Evolutionary conservation across 805 yeast species (phyloP), one percentile per base, ranked within the genome.

Genomic region (Metschnikowia lochheadii): DNA sequence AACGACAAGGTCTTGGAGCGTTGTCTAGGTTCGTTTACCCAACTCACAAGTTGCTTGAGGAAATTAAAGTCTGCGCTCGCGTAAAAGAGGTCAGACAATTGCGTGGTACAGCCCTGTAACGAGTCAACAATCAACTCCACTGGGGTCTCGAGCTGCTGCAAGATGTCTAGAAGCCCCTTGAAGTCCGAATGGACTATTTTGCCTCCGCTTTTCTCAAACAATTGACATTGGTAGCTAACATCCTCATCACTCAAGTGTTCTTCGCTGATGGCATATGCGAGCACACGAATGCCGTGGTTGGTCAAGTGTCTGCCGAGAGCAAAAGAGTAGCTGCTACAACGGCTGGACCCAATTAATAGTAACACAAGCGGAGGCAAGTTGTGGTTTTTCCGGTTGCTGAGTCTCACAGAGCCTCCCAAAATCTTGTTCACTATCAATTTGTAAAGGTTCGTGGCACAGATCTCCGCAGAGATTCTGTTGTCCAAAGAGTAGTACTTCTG

Each of bases 111-210:
- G 0, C 96, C 97, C 63, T 87, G 96, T 57, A 90, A 72, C 1
- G 90, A 94, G 65, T 90, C 97, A 17, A 90, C 62, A 8, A 89
- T 78, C 52, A 90, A 72, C 62, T 89, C 96, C 14, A 87, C 81
- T 0, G 96, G 94, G 2, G 88, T 78, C 41, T 84, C 87, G 37
- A 83, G 68, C 50, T 78, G 77, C 63, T 71, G 56, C 67, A 65
- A 21, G 44, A 65, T 49, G 62, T 72, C 62, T 73, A 69, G 40
- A 62, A 77, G 43, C 52, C 62, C 55, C 67, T 60, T 17, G 57
- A 72, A 54, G 58, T 63, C 38, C 68, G 80, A n/a, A 14, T 57
- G 48, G 6, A 73, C 56, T 8, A 79, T 66, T 56, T 84, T 85
- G n/a, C 95, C 96, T 8, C 94, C 96, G 51, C 77, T 67, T 14